A percentile compares a stretch with the other conserved stretches of the same genome.
Conservation (phyloP, 768 basidiomycete genomes). For the Phlegmacium glaucopus region DNA sequence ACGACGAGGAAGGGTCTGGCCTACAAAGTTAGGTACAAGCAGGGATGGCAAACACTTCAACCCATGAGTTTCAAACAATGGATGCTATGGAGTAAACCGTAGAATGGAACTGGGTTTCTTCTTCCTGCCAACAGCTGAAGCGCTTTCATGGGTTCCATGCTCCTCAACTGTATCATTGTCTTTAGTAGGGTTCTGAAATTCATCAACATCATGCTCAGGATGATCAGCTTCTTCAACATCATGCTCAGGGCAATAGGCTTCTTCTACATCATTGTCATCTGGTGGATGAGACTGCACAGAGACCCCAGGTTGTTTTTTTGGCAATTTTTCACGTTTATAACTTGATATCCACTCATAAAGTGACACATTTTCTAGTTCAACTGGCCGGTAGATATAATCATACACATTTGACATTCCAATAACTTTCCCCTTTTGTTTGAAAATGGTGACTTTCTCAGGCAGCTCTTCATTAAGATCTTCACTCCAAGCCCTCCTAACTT, state of each 20-base stretch:
- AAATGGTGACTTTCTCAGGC: constrained; percentile 18
- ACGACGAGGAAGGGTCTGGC: constrained; percentile 21
- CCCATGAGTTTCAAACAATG: constrained; percentile 19
- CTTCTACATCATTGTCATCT: no score
- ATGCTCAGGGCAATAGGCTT: no score
- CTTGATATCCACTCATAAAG: constrained; percentile 26
- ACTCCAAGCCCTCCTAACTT: constrained; percentile 15
- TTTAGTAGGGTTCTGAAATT: not conserved
- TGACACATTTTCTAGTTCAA: constrained; percentile 10
- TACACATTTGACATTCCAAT: constrained; percentile 22
- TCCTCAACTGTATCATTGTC: not conserved
- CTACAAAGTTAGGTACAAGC: constrained; percentile 26
- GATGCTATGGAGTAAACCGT: constrained; percentile 17
- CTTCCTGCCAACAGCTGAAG: not conserved
- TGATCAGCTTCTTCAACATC: no score
- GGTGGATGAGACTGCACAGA: no score
- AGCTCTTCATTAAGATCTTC: constrained; percentile 1
- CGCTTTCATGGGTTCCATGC: constrained; percentile 3
- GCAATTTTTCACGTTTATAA: constrained; percentile 6
- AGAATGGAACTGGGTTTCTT: not conserved
- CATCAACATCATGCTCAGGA: no score
- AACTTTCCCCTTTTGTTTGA: constrained; percentile 10
- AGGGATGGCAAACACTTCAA: constrained; percentile 5
- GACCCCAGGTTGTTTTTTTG: no score
- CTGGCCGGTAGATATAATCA: constrained; percentile 30